These are phyloP conservation scores for Fusarium dlaminii DNA, from an alignment of 2,329 filamentous ascomycete genomes.

Conservation along the genomic window DNA sequence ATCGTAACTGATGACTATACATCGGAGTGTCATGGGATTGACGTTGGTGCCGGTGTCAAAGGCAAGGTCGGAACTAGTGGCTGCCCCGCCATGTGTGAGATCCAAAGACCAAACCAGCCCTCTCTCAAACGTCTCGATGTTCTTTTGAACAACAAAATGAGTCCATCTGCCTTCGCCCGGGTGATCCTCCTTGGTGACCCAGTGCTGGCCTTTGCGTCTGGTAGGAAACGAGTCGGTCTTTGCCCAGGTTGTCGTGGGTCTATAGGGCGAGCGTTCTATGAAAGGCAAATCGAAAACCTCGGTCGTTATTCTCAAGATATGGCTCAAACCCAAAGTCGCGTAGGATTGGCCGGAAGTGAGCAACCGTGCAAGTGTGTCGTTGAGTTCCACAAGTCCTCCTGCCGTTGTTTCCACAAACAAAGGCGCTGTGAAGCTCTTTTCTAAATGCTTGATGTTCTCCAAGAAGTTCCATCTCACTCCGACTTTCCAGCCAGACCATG, in stretches of 20 bases:
- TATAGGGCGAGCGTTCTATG: neutral
- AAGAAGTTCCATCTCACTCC: neutral
- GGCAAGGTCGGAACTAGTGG: accelerated
- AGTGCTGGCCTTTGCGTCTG: neutral
- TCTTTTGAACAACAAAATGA: neutral
- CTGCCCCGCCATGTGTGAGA: neutral
- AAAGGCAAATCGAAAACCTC: neutral
- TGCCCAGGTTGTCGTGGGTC: neutral
- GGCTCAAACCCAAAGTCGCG: accelerated
- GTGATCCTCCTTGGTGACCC: accelerated
- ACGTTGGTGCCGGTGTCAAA: neutral
- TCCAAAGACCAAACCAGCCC: neutral
- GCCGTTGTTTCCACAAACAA: neutral
- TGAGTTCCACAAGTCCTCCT: accelerated
- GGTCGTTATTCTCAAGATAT: neutral
- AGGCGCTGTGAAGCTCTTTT: neutral
- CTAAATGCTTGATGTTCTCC: accelerated
- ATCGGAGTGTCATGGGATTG: neutral
- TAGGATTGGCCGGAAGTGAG: accelerated
- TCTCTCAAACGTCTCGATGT: neutral
- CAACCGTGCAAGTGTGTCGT: accelerated
- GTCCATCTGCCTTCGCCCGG: accelerated
- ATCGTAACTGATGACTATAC: neutral
- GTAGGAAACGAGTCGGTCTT: neutral
- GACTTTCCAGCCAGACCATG: neutral